A percentile compares a stretch with the other conserved stretches of the same genome.
These are phyloP conservation scores for Ogataea populi-albae DNA, from an alignment of 805 yeast genomes.

Conservation along the genomic window DNA sequence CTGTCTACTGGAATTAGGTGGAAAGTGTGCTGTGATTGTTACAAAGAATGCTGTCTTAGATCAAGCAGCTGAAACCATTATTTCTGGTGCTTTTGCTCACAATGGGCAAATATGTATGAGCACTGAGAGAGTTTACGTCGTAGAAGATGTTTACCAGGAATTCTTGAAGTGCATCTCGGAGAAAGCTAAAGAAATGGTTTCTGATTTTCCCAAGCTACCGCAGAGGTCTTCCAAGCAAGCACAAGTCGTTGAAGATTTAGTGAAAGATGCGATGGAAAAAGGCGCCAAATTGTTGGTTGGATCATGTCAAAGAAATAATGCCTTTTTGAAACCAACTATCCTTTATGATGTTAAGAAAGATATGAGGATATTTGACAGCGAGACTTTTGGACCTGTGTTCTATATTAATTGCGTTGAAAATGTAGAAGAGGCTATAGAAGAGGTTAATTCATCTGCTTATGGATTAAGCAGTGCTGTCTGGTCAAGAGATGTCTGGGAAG, in stretches of 20 bases:
- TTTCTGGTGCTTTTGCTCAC: conserved; percentile 69
- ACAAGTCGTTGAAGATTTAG: conserved; percentile 15
- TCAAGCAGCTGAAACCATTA: conserved; percentile 53
- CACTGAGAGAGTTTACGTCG: conserved; percentile 72
- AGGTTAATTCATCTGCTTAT: conserved; percentile 4
- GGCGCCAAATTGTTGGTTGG: conserved; percentile 33
- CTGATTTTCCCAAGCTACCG: conserved; percentile 21
- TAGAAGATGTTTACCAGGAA: conserved; percentile 48
- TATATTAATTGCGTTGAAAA: conserved; percentile 5
- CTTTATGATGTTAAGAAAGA: conserved; percentile 3
- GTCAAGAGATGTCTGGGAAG: conserved; percentile 9
- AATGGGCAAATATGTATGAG: conserved; percentile 86
- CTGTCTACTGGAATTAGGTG: conserved; percentile 78
- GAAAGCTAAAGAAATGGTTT: conserved; percentile 38
- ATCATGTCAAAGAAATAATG: conserved; percentile 1
- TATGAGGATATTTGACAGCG: conserved; percentile 1
- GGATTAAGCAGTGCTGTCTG: conserved; percentile 9
- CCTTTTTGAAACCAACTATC: conserved; percentile 6
- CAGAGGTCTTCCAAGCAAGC: conserved; percentile 6
- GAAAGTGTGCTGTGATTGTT: conserved; percentile 79
- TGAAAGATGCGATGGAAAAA: conserved; percentile 34
- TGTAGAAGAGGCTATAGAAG: conserved; percentile 4
- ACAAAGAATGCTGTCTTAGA: conserved; percentile 41
- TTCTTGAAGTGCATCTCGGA: conserved; percentile 35
- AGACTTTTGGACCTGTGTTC: conserved; percentile 7